A percentile compares a stretch with the other conserved stretches of the same genome.
Evolutionary conservation across 2,329 filamentous ascomycete species (phyloP).

Genomic region (Ascochyta viciae-villosae): DNA sequence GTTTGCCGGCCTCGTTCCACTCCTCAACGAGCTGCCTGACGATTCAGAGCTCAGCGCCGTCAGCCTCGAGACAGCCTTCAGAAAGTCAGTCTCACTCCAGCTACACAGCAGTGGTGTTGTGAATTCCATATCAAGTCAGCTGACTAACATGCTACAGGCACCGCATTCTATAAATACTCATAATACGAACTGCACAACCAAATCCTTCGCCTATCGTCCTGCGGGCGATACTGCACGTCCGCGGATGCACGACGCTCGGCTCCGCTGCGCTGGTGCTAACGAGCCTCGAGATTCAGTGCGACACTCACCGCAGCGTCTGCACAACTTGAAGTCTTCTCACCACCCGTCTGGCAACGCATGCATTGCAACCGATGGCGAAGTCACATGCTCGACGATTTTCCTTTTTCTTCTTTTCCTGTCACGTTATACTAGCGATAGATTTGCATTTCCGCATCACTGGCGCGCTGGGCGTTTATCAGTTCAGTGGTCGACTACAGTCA

Average conservation of each 20-base stretch:
- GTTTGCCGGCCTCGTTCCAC: slow-evolving; percentile 85
- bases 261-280: slow-evolving; percentile 2
- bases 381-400: not conserved
- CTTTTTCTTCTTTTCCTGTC: slow-evolving; percentile 7
- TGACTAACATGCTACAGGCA: slow-evolving; percentile 34
- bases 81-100: slow-evolving; percentile 47
- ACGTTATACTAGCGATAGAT: slow-evolving; percentile 14
- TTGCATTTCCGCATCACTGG: slow-evolving; percentile 11
- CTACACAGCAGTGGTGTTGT: not conserved
- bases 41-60: slow-evolving; percentile 59
- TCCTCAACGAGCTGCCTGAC: slow-evolving; percentile 82
- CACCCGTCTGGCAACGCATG: not conserved
- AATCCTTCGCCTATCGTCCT: not conserved
- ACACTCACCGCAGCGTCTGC: slow-evolving; percentile 2
- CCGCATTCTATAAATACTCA: slow-evolving; percentile 35
- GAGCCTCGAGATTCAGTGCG: slow-evolving; percentile 8
- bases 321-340: not conserved
- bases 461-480: slow-evolving; percentile 5
- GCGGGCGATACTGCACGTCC: not conserved
- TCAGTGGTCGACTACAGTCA: not conserved
- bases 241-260: slow-evolving; percentile 9
- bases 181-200: not conserved
- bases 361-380: not conserved
- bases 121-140: slow-evolving; percentile 26
- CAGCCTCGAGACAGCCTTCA: slow-evolving; percentile 64